These are phyloP conservation scores for Salix udensis DNA, from an alignment of 345 rosid species.

Conservation along the genomic window DNA sequence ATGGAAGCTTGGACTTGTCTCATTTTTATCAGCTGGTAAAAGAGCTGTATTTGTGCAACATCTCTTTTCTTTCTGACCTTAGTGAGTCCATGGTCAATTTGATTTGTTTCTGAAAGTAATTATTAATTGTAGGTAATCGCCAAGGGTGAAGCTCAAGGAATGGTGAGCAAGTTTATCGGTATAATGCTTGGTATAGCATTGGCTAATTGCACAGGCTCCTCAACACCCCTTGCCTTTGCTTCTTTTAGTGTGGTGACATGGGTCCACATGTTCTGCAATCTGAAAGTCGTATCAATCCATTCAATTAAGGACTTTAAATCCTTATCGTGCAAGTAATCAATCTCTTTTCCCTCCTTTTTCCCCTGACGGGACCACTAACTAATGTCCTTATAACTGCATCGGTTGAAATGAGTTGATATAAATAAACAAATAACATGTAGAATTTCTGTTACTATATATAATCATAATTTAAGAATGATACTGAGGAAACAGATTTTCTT, in stretches of 20 bases:
- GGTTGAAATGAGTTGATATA: background rate
- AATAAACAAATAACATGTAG: background rate
- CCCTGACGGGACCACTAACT: background rate
- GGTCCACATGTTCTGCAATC: constrained; percentile 94
- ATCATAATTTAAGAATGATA: background rate
- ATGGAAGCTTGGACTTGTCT: background rate
- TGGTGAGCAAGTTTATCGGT: constrained; percentile 90
- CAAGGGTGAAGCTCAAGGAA: constrained; percentile 99
- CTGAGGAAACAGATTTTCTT: background rate
- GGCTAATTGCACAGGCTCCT: constrained; percentile 72
- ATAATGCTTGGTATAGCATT: constrained; percentile 78
- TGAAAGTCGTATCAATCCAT: constrained; percentile 89
- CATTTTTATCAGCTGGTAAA: background rate
- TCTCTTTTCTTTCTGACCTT: background rate
- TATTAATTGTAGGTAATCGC: constrained; percentile 70
- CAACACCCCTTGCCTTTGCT: constrained; percentile 71
- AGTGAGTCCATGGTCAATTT: background rate
- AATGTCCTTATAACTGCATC: background rate
- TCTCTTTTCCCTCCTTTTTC: constrained; percentile 12
- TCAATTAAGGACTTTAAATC: constrained; percentile 87
- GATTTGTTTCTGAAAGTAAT: constrained; percentile 8
- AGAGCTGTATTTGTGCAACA: background rate
- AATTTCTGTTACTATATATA: background rate
- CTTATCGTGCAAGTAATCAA: constrained; percentile 87
- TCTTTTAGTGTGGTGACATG: constrained; percentile 72